These are phyloP conservation scores for Phytophthora cryptogea DNA, from an alignment of 352 stramenopile species.

Conservation along the genomic window DNA sequence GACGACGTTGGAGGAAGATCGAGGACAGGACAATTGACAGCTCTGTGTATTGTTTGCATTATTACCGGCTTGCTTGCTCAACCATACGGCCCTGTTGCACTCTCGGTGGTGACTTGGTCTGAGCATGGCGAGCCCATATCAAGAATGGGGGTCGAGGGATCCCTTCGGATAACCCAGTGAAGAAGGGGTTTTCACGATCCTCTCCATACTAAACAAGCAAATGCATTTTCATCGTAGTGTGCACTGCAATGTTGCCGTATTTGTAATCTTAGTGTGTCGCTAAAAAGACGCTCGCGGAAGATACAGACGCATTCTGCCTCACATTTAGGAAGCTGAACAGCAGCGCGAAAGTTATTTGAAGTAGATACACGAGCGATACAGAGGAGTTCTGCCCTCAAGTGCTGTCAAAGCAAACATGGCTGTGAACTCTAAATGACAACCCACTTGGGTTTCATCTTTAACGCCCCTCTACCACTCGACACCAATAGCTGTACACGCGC, in stretches of 20 bases:
- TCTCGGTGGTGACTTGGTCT: conserved; percentile 33
- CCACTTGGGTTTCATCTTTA: not conserved
- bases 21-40: not conserved
- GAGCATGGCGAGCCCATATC: conserved; percentile 34
- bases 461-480: not conserved
- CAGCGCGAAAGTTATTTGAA: too few species aligned
- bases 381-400: too few species aligned
- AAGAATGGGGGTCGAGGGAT: conserved; percentile 47
- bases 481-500: not conserved
- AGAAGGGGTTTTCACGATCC: conserved; percentile 53
- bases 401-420: too few species aligned
- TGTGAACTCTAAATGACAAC: not conserved
- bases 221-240: conserved; percentile 10
- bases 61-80: conserved; percentile 32
- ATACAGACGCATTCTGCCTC: too few species aligned
- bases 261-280: too few species aligned
- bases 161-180: conserved; percentile 39
- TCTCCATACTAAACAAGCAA: conserved; percentile 38
- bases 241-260: not conserved
- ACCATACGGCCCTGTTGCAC: conserved; percentile 28
- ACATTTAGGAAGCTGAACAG: not conserved
- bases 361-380: too few species aligned
- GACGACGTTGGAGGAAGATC: not conserved
- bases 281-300: too few species aligned
- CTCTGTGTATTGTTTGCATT: not conserved